Conservation (phyloP, 306 rosid species). For the peach (Prunus persica) region DNA sequence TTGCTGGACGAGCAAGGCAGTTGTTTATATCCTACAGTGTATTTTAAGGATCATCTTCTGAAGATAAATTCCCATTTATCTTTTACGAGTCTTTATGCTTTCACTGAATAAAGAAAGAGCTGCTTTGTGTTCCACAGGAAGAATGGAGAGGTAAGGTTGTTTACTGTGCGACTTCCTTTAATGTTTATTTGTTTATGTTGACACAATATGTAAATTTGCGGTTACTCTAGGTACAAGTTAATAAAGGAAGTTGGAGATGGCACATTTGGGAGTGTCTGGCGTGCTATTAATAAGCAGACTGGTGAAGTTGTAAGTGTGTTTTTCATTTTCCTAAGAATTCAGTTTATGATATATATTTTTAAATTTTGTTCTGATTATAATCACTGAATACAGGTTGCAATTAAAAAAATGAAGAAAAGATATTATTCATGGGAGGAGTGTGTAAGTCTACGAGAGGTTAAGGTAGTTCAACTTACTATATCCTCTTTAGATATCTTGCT, state of each 20-base stretch:
- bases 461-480: slow-evolving; percentile 45
- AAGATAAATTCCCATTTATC: slow-evolving; percentile 68
- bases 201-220: neutral
- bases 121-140: slow-evolving; percentile 46
- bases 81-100: slow-evolving; percentile 44
- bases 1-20: slow-evolving; percentile 50
- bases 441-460: slow-evolving; percentile 90
- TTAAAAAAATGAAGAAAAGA: slow-evolving; percentile 95
- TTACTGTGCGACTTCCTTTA: slow-evolving; percentile 7
- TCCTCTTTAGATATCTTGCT: neutral
- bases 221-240: slow-evolving; percentile 62
- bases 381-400: slow-evolving; percentile 65
- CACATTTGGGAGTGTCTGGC: slow-evolving; percentile 95
- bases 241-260: slow-evolving; percentile 99
- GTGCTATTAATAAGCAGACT: slow-evolving; percentile 83
- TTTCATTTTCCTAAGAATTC: neutral
- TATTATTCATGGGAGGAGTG: slow-evolving; percentile 98
- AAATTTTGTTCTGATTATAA: neutral
- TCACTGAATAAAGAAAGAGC: slow-evolving; percentile 65
- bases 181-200: neutral
- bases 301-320: slow-evolving; percentile 88
- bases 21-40: slow-evolving; percentile 44
- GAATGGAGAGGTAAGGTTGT: slow-evolving; percentile 84
- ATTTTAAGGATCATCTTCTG: slow-evolving; percentile 41
- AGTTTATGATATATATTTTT: neutral